Evolutionary conservation across 2,329 filamentous ascomycete species (phyloP).

Genomic region (Epichloe festucae): DNA sequence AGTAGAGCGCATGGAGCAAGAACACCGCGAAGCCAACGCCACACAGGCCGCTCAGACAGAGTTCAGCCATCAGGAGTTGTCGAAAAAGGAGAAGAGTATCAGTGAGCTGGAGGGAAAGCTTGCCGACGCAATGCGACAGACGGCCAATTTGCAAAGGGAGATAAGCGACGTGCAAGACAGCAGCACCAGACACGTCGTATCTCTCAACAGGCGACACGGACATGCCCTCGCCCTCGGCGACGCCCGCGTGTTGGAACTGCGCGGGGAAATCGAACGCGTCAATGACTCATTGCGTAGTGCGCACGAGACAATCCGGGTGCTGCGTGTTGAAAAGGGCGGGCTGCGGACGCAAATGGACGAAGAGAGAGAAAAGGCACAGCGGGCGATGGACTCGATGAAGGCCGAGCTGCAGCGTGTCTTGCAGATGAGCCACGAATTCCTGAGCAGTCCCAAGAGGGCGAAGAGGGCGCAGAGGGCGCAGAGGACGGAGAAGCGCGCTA

Average conservation of each 20-base stretch:
- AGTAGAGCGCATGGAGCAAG: constrained; percentile 33
- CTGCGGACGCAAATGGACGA: constrained; percentile 23
- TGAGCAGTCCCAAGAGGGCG: constrained; percentile 20
- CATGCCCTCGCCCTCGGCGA: constrained; percentile 37
- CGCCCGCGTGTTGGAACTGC: constrained; percentile 34
- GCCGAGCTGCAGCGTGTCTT: constrained; percentile 37
- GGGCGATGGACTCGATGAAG: constrained; percentile 36
- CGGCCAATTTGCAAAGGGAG: constrained; percentile 25
- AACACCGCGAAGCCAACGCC: constrained; percentile 18
- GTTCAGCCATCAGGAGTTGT: constrained; percentile 19
- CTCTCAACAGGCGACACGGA: constrained; percentile 29
- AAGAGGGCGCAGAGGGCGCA: constrained; percentile 7
- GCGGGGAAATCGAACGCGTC: constrained; percentile 34
- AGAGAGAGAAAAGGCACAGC: constrained; percentile 27
- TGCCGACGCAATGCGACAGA: constrained; percentile 24
- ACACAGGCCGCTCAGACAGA: constrained; percentile 22
- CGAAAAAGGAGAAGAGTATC: constrained; percentile 26
- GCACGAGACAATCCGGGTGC: constrained; percentile 29
- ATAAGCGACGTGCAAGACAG: constrained; percentile 24
- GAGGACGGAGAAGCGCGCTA: constrained; percentile 5
- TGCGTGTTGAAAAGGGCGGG: constrained; percentile 33
- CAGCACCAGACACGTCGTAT: constrained; percentile 18
- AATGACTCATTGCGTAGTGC: constrained; percentile 32
- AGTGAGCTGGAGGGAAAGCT: constrained; percentile 33
- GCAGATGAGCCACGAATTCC: constrained; percentile 31